Conservation (phyloP, 495 filamentous ascomycete species). For the Apodospora peruviana region DNA sequence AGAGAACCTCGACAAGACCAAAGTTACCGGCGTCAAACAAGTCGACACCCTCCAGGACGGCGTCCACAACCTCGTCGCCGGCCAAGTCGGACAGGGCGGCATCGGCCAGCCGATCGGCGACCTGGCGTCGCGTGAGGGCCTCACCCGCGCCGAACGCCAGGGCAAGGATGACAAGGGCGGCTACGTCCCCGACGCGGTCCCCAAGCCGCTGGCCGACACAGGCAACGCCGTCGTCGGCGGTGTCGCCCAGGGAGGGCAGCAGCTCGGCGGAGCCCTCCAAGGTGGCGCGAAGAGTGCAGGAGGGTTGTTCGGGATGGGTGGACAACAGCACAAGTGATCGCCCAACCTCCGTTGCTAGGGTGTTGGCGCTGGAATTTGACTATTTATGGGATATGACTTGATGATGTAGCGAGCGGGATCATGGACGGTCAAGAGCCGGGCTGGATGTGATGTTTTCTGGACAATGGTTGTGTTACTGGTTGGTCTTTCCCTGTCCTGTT, state of each 20-base stretch:
- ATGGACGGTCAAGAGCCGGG: too few relatives aligned
- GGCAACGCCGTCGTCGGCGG: constrained; percentile 12
- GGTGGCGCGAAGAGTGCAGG: constrained; percentile 11
- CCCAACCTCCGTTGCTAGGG: too few relatives aligned
- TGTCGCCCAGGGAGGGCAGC: constrained; percentile 10
- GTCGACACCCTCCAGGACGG: constrained; percentile 60
- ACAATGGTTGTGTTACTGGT: too few relatives aligned
- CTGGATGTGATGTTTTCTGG: too few relatives aligned
- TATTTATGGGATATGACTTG: too few relatives aligned
- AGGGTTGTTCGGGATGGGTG: constrained; percentile 4
- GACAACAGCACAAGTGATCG: constrained; percentile 8
- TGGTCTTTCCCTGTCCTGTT: too few relatives aligned
- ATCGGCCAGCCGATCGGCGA: constrained; percentile 57
- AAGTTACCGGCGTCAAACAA: constrained; percentile 57
- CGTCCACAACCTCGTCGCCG: constrained; percentile 50
- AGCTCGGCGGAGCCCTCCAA: constrained; percentile 10
- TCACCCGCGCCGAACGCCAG: constrained; percentile 57
- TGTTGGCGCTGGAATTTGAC: too few relatives aligned
- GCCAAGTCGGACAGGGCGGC: constrained; percentile 60
- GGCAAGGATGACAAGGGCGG: constrained; percentile 56
- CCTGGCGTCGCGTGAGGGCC: constrained; percentile 52
- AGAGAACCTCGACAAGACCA: constrained; percentile 61
- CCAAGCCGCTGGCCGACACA: constrained; percentile 7
- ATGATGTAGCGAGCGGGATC: too few relatives aligned
- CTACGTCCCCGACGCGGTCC: constrained; percentile 25